Evolutionary conservation across 192 early-diverging fungal genomes (phyloP), one percentile per base, ranked within the genome.

Genomic region (Podila epigama): DNA sequence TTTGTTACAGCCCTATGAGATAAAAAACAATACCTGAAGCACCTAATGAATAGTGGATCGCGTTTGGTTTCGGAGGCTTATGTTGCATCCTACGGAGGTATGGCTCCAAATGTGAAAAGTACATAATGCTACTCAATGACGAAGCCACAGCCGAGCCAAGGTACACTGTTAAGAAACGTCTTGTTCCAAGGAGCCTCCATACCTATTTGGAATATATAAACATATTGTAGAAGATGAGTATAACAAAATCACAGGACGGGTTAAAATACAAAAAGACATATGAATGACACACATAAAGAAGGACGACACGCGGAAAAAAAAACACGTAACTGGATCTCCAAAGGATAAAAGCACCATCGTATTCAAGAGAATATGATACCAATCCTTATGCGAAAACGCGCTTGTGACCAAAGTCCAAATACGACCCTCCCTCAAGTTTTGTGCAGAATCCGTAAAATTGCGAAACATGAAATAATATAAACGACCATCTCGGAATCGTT

Each of bases 271-370:
- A 27, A 33, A 33, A 57, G 15, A 29, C 9, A 28, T 39, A 6
- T n/a, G 12, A 44, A 20, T 2, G 39, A 9, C 12, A 13, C 15
- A 5, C n/a, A 48, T 48, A 48, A 22, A 50, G 13, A 0, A 3
- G 16, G 18, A 32, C 11, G 15, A 27, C 22, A n/a, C n/a, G 39
- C 7, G 35, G 35, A 1, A 36, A 54, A 55, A 25, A 2, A 16
- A 18, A 15, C 20, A 39, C 27, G 15, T 67, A 63, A 75, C 81
- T 11, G 79, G 81, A 37, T 72, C 59, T 0, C 85, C 85, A 53
- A 86, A 83, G 9, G 81, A 79, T 55, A 81, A 66, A 42, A 86
- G 54, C 0, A 86, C 83, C 44, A 86, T 42, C 58, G 80, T 82
- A 44, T 84, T 86, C 2, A 86, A 34, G n/a, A 79, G 63, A 15